These are phyloP conservation scores for Rhamnella rubrinervis DNA, from an alignment of 331 rosid species.

Conservation along the genomic window DNA sequence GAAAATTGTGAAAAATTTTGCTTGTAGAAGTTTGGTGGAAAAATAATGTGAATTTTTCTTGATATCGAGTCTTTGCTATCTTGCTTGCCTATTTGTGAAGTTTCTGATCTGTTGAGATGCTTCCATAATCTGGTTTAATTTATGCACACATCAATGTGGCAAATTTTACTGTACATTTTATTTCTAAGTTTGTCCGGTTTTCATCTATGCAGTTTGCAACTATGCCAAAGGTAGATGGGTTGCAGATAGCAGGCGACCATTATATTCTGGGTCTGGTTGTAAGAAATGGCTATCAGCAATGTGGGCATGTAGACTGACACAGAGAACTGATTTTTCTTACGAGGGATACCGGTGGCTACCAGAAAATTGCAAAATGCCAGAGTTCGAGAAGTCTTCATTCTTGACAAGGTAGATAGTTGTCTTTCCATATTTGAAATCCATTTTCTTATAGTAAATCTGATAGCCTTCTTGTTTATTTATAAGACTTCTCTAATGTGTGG, in stretches of 20 bases:
- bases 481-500: background rate
- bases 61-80: background rate
- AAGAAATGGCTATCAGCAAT: conserved; percentile 86
- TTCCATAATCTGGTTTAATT: background rate
- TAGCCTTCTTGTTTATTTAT: background rate
- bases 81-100: background rate
- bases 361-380: conserved; percentile 64
- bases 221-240: conserved; percentile 93
- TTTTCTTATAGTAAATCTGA: background rate
- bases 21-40: too few relatives aligned
- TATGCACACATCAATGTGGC: background rate
- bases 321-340: conserved; percentile 69
- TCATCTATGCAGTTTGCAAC: conserved; percentile 62
- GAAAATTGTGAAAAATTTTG: too few relatives aligned
- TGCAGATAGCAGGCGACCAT: conserved; percentile 60
- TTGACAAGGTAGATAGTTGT: conserved; percentile 84
- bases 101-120: background rate
- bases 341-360: conserved; percentile 93
- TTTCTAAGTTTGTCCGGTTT: conserved; percentile 15
- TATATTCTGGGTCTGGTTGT: conserved; percentile 80
- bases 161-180: background rate
- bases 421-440: conserved; percentile 20
- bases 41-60: too few relatives aligned
- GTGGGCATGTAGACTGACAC: conserved; percentile 95
- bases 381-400: conserved; percentile 66